Evolutionary conservation across 1,284 basidiomycete species (phyloP), one percentile per base, ranked within the genome.

Genomic region (Porogramme epimiltina): DNA sequence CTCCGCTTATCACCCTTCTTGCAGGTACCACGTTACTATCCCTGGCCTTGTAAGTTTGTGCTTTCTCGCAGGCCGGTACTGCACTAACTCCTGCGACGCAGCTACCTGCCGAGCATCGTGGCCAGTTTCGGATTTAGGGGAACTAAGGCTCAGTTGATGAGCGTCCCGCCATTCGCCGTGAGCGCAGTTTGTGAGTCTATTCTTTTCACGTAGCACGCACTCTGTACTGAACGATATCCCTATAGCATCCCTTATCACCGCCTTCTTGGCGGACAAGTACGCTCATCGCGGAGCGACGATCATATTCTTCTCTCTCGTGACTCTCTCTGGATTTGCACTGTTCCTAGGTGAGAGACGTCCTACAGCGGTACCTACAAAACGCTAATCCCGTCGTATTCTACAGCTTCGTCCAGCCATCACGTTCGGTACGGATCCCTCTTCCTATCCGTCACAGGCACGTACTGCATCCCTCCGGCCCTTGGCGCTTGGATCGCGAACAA

Each of bases 401-500:
- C 34, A 37, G 34, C 9, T 4, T 54, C 52, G 15, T 42, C 26
- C 41, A 48, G 44, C 10, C 33, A 54, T 23, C 45, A 49, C 47
- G 49, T 52, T 13, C 57, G 60, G 57, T 89, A 89, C 59, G 75
- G 80, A 8, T 81, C 84, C 11, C 75, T 86, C 2, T 82, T 83
- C 66, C 70, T 89, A 37, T 73, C 78, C 19, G 77, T 81, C 23
- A 74, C 79, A 0, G 85, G 85, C 2, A 73, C 85, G 6, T 89
- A 85, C 65, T 78, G 79, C 0, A 82, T 78, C 20, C 85, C 82
- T 59, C 78, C 84, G 1, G 68, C 85, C 10, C 70, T 85, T 31
- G 65, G 82, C 16, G 80, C 80, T 48, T 85, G 85, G 80, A 81
- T 84, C 0, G 75, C 81, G 11, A 85, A 88, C 68, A 88, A 88